Evolutionary conservation across 148 eudicot species (phyloP), one percentile per base, ranked within the genome.

Genomic region (Hydrangea macrophylla): DNA sequence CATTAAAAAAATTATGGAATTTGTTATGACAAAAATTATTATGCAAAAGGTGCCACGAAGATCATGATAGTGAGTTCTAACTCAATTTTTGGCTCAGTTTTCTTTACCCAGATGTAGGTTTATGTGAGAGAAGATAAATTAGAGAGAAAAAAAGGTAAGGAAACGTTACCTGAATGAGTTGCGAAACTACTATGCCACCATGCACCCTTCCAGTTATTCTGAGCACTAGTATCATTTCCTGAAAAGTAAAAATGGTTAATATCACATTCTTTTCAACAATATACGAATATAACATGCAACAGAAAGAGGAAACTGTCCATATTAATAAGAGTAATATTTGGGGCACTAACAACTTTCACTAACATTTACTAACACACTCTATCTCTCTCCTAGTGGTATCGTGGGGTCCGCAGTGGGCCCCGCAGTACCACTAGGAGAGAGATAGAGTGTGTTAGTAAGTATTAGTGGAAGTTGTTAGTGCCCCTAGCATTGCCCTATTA

Each of bases 131-230:
- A 11, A 6, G 18, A 45, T 45, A 45, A 1, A 20, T 15, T 15
- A 20, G 13, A 45, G 13, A 13, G 51, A 42, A 58, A 72, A 64
- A n/a, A 12, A 58, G 50, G 24, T 30, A 55, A 27, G 60, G 13
- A 48, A n/a, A n/a, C 12, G 50, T 58, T 71, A 82, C 97, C 96
- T 79, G 92, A 80, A 74, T 92, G 90, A 66, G 66, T 76, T 35
- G 79, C 51, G 59, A 92, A 79, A 70, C 97, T 89, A 86, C 89
- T 86, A 78, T 92, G 97, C 97, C 97, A 92, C 97, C 97, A 92
- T 53, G 87, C 92, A 71, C 97, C 97, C 69, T 80, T 82, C 97
- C 97, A 92, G 80, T 92, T 85, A 79, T 92, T 89, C 62, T 81
- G 80, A 53, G 88, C 89, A 68, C 81, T 79, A 67, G 90, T 80